Percentiles rank a stretch among this genome's conserved stretches.
Evolutionary conservation across 495 filamentous ascomycete species (phyloP).

Genomic region (Chaetomium fimeti): DNA sequence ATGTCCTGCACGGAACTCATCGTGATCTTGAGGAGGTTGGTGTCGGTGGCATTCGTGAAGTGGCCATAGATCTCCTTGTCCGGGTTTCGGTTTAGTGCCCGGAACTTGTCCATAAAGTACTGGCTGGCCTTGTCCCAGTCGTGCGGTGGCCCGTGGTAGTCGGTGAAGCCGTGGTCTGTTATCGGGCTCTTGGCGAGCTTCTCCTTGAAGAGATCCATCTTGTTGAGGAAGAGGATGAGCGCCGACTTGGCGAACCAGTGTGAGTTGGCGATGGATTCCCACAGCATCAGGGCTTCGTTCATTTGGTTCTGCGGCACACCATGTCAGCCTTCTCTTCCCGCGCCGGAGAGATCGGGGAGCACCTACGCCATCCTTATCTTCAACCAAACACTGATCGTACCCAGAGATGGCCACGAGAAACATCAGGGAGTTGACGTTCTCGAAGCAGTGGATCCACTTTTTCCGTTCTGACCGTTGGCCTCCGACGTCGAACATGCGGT

Average conservation of each 20-base stretch:
- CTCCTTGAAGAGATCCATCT: conserved; percentile 95
- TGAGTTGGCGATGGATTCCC: conserved; percentile 95
- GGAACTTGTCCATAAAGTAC: conserved; percentile 90
- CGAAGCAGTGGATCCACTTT: conserved; percentile 99
- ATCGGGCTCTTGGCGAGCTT: conserved; percentile 82
- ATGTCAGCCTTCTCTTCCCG: conserved; percentile 26
- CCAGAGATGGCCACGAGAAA: conserved; percentile 96
- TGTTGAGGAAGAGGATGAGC: conserved; percentile 98
- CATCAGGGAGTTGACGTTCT: conserved; percentile 89
- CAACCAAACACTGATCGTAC: conserved; percentile 94
- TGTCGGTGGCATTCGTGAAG: conserved; percentile 93
- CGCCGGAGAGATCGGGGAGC: not conserved
- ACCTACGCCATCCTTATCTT: conserved; percentile 95
- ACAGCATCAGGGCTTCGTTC: conserved; percentile 97
- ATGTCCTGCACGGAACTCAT: conserved; percentile 98
- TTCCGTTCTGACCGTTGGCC: conserved; percentile 96
- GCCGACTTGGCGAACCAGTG: conserved; percentile 96
- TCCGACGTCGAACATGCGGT: conserved; percentile 98
- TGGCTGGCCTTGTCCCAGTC: conserved; percentile 64
- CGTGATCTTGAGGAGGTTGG: conserved; percentile 91
- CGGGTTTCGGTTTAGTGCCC: conserved; percentile 77
- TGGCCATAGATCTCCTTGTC: conserved; percentile 90
- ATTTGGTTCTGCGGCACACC: conserved; percentile 80
- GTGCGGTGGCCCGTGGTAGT: conserved; percentile 63
- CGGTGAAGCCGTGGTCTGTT: conserved; percentile 82